These are phyloP conservation scores for Triticum urartu DNA, from an alignment of 176 grass and related monocot species.

Conservation along the genomic window DNA sequence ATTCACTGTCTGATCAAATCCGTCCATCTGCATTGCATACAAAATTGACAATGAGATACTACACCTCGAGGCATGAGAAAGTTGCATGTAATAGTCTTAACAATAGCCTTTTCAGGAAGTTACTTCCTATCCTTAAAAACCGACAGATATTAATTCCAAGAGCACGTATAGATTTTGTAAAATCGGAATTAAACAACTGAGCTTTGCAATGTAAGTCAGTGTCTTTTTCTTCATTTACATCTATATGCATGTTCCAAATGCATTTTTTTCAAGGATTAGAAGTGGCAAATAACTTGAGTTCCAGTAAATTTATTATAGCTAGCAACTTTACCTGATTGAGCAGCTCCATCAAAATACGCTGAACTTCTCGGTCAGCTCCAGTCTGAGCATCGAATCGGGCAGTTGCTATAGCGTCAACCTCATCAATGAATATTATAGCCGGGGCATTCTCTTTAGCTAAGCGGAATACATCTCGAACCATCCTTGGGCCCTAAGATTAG, in stretches of 20 bases:
- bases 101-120: not conserved
- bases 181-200: not conserved
- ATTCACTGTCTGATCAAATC: constrained; percentile 99
- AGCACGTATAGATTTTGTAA: not conserved
- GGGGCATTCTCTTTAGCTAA: constrained; percentile 99
- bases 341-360: constrained; percentile 99
- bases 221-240: not conserved
- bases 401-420: constrained; percentile 98
- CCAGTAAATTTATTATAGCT: not conserved
- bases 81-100: not conserved
- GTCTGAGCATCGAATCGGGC: constrained; percentile 99
- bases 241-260: not conserved
- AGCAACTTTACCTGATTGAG: constrained; percentile 76
- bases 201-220: not conserved
- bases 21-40: constrained; percentile 84
- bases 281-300: not conserved
- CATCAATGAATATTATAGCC: constrained; percentile 97
- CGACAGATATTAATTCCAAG: not conserved
- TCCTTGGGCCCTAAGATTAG: constrained; percentile 67
- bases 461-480: constrained; percentile 97
- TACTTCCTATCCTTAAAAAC: not conserved
- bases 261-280: not conserved
- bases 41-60: not conserved
- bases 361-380: constrained; percentile 94
- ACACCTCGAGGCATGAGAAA: not conserved